phyloP scores from a whole-genome alignment of 2,329 filamentous ascomycete species.

The Fragosphaeria purpurea region DNA sequence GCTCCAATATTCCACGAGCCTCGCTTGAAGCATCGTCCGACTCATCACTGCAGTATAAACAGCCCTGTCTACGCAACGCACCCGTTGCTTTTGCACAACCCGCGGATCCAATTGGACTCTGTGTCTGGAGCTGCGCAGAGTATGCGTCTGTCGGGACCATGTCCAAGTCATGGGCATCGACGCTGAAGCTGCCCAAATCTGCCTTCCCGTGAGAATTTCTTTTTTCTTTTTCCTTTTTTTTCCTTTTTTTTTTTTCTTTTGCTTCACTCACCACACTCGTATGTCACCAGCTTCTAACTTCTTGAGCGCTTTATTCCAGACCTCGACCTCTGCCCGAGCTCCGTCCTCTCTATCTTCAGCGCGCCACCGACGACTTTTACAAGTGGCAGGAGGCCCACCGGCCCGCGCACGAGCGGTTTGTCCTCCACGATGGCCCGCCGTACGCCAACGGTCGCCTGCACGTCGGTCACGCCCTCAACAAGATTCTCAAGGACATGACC shows the following conservation, averaged over 20 bases:
- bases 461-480: constrained; percentile 91
- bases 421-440: constrained; percentile 89
- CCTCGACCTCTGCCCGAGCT: constrained; percentile 40
- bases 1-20: too few species aligned
- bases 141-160: constrained; percentile 18
- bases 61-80: too few species aligned
- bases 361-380: constrained; percentile 83
- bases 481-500: constrained; percentile 92
- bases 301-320: constrained; percentile 14
- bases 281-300: too few species aligned
- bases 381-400: constrained; percentile 63
- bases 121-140: not conserved
- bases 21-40: too few species aligned
- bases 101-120: not conserved
- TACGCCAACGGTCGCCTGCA: constrained; percentile 93
- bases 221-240: not conserved
- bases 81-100: not conserved
- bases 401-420: constrained; percentile 51
- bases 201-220: constrained; percentile 51
- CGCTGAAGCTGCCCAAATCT: constrained; percentile 64
- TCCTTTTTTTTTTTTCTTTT: too few species aligned
- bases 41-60: too few species aligned
- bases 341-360: constrained; percentile 52
- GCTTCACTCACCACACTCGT: too few species aligned
- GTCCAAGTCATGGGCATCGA: constrained; percentile 60